Conservation (phyloP, 2,329 filamentous ascomycete species). For the Phyllosticta citriasiana region DNA sequence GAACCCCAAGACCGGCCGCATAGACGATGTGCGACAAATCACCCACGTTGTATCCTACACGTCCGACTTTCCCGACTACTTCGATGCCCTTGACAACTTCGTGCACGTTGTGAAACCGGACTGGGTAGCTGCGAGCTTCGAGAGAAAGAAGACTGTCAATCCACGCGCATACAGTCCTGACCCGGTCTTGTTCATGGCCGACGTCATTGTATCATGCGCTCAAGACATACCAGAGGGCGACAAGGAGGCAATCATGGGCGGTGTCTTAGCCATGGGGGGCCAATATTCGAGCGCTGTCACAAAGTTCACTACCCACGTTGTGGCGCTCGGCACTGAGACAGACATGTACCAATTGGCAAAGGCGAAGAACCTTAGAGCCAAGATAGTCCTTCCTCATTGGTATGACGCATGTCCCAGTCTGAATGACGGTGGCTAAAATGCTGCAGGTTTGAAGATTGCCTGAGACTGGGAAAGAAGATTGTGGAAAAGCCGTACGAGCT, state of each 20-base stretch:
- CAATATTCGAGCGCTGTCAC: constrained; percentile 63
- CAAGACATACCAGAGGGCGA: constrained; percentile 78
- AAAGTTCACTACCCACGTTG: constrained; percentile 76
- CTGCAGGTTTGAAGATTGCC: constrained; percentile 87
- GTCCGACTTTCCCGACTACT: constrained; percentile 85
- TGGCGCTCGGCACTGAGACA: constrained; percentile 67
- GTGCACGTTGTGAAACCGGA: constrained; percentile 72
- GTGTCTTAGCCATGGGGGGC: constrained; percentile 80
- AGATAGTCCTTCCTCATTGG: constrained; percentile 91
- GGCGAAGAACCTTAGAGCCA: constrained; percentile 58
- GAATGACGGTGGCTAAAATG: constrained; percentile 14
- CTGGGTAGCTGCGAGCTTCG: constrained; percentile 68
- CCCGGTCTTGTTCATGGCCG: constrained; percentile 78
- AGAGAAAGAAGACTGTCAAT: constrained; percentile 60
- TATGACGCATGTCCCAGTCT: constrained; percentile 30
- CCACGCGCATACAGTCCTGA: constrained; percentile 84
- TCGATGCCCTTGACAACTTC: constrained; percentile 62
- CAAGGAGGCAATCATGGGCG: constrained; percentile 84
- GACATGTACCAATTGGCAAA: constrained; percentile 56
- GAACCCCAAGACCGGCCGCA: constrained; percentile 27
- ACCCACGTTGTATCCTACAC: constrained; percentile 65
- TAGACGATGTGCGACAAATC: constrained; percentile 35
- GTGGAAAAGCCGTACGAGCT: constrained; percentile 78
- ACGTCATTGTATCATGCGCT: constrained; percentile 71
- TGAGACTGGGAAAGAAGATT: constrained; percentile 85